Conservation (phyloP, 768 basidiomycete species). For the Gautieria morchelliformis region DNA sequence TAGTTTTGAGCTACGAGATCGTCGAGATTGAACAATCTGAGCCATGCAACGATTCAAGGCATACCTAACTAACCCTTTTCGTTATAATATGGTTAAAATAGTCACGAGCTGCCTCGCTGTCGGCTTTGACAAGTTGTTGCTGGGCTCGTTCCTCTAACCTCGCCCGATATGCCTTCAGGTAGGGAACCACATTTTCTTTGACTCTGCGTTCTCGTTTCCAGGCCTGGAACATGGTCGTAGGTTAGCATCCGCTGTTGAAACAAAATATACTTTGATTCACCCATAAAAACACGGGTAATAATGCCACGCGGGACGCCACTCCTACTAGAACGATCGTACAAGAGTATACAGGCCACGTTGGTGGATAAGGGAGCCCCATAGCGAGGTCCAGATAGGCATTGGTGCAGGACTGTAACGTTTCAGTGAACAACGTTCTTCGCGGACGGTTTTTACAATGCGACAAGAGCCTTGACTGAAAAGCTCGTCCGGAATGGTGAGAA, state of each 20-base stretch:
- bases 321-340: slow-evolving; percentile 67
- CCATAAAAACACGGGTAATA: slow-evolving; percentile 70
- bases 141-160: slow-evolving; percentile 7
- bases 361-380: slow-evolving; percentile 61
- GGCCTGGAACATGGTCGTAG: slow-evolving; percentile 33
- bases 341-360: slow-evolving; percentile 60
- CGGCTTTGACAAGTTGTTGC: neutral
- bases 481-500: neutral
- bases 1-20: slow-evolving; percentile 35
- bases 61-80: slow-evolving; percentile 1
- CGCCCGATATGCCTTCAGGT: neutral
- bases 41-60: neutral
- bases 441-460: neutral
- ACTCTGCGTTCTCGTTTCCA: slow-evolving; percentile 48
- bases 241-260: neutral
- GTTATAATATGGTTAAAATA: neutral
- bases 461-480: neutral
- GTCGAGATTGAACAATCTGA: neutral
- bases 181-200: slow-evolving; percentile 32
- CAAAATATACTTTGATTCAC: slow-evolving; percentile 29
- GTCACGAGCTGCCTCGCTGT: slow-evolving; percentile 2
- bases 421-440: slow-evolving; percentile 6
- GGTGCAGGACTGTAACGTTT: slow-evolving; percentile 23
- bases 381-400: slow-evolving; percentile 73
- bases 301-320: slow-evolving; percentile 43